Base-by-base conservation (phyloP, 2,329 filamentous ascomycete species). In the Penicillium sp. region DNA sequence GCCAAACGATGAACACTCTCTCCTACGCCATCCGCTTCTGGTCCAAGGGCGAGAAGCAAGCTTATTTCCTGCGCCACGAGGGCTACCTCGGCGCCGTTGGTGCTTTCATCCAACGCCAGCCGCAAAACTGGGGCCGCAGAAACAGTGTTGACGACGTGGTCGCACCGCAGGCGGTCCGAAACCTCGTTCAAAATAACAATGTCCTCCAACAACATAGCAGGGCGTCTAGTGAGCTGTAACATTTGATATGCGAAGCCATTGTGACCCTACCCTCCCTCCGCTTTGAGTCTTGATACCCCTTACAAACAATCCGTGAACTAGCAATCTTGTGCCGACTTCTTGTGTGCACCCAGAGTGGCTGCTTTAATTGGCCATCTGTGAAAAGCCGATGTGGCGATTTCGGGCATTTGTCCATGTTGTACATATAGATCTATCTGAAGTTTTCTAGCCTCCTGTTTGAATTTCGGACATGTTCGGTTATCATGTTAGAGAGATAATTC, bases 21-120 rank as follows among this genome's bases (percentile, higher is more conserved):
- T 93, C 89, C 55, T 99, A 96, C 71, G 94, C 93, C 71, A 97
- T 99, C 77, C 91, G 91, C 67, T 99, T 97, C 78, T 99, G 94
- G 94, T 92, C 89, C 65, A 91, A 94, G 71, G 93, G 93, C 42
- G 83, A 87, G 70, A 97, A 96, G 76, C 91, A 97, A 76, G 94
- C 94, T 0, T 97, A 96, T 74, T 99, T 99, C 74, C 74, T 99
- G 59, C 84, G 94, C 6, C 94, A 99, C 69, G 94, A 99, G 76
- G 94, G 94, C 27, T 99, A 97, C 72, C 84, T 99, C 0, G 94
- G 94, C 10, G 86, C 92, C 21, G 94, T 97, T 0, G 94, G 94
- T 1, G 94, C 94, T 0, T 99, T 99, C 72, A 79, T 99, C 59
- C 96, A 93, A 78, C 81, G 92, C 46, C 91, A 96, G 76, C 93